These are phyloP conservation scores for Alternaria hordeiaustralica DNA, from an alignment of 2,329 filamentous ascomycete genomes.

Conservation along the genomic window DNA sequence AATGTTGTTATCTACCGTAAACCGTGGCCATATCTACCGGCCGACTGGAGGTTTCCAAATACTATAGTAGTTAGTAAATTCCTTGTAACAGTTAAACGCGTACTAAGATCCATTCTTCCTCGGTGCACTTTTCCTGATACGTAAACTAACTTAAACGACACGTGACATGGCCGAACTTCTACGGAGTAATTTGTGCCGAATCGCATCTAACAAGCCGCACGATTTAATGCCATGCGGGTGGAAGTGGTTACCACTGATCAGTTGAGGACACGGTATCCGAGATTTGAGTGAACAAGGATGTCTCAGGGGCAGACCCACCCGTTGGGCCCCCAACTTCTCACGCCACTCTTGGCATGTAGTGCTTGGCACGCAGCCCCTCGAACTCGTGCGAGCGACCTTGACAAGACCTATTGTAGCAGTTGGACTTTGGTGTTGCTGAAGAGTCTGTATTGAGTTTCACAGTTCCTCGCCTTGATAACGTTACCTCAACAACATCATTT, in stretches of 20 bases:
- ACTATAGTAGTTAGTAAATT: not conserved
- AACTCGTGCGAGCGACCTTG: not conserved
- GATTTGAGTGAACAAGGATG: not conserved
- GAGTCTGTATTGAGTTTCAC: not conserved
- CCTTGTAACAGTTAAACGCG: not conserved
- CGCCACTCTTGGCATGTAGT: not conserved
- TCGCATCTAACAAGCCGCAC: not conserved
- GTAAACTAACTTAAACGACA: not conserved
- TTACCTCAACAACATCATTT: not conserved
- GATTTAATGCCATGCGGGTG: not conserved
- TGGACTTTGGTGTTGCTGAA: not conserved
- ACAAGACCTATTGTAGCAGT: not conserved
- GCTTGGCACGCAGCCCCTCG: not conserved
- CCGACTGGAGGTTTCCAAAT: not conserved
- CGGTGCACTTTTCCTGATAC: not conserved
- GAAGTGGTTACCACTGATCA: not conserved
- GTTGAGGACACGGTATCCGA: not conserved
- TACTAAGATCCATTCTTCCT: not conserved
- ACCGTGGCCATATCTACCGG: not conserved
- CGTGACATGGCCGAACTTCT: not conserved
- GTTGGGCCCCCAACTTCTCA: not conserved
- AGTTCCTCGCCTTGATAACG: not conserved
- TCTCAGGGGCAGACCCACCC: not conserved
- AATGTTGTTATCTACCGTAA: not conserved
- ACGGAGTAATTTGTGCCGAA: not conserved